phyloP scores from a whole-genome alignment of 345 rosid genomes.

The Lepidium africanum region DNA sequence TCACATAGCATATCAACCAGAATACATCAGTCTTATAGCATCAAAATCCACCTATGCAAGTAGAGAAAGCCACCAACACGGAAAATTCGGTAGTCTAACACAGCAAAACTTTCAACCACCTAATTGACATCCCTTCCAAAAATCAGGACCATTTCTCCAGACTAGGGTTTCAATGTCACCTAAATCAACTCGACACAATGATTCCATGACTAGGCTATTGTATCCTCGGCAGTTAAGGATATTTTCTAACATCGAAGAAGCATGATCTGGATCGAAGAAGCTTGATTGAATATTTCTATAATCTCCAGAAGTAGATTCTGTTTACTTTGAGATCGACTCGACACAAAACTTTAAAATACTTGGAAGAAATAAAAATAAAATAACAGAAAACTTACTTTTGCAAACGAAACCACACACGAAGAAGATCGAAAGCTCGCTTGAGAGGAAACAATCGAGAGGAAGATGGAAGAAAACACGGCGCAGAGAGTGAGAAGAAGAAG shows the following conservation, averaged over 20 bases:
- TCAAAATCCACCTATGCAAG: neutral
- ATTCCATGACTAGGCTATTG: neutral
- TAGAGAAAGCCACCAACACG: neutral
- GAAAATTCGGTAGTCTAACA: neutral
- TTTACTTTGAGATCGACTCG: neutral
- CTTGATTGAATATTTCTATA: neutral
- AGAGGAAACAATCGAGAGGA: neutral
- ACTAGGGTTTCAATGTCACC: constrained; percentile 1
- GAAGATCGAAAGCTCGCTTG: constrained; percentile 3
- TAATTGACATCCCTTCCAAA: neutral
- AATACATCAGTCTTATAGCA: neutral
- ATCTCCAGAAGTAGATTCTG: neutral
- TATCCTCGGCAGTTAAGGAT: neutral
- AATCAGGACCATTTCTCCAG: neutral
- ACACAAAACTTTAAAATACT: neutral
- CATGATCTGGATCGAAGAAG: neutral
- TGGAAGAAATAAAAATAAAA: neutral
- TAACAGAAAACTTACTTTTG: neutral
- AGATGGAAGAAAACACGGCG: neutral
- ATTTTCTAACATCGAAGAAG: neutral
- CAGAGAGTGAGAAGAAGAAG: neutral
- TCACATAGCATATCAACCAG: neutral
- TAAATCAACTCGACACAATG: neutral
- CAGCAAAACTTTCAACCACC: neutral
- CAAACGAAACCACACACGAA: neutral